These are phyloP conservation scores for Torulaspora pretoriensis DNA, from an alignment of 1,139 yeast species.

Conservation along the genomic window DNA sequence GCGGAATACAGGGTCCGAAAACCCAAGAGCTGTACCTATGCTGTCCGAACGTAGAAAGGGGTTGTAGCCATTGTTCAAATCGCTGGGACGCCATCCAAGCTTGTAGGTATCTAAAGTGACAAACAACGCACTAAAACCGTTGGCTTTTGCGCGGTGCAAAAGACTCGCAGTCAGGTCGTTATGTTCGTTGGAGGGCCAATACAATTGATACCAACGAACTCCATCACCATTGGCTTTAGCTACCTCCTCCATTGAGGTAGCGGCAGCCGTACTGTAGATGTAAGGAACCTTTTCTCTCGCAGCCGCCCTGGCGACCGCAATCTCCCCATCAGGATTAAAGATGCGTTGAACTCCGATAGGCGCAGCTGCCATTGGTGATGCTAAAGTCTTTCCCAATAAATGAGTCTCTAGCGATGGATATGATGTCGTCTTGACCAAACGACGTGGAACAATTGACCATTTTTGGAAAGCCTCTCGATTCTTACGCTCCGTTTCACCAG, in stretches of 20 bases:
- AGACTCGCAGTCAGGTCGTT: conserved; percentile 26
- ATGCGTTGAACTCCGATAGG: conserved; percentile 32
- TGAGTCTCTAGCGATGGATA: conserved; percentile 17
- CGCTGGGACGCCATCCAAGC: conserved; percentile 32
- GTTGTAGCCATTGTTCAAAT: conserved; percentile 27
- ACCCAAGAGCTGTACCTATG: conserved; percentile 28
- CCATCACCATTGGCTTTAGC: conserved; percentile 26
- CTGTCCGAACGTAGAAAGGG: conserved; percentile 26
- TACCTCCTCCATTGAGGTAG: conserved; percentile 27
- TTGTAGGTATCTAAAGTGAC: conserved; percentile 31
- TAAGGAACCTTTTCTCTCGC: conserved; percentile 26
- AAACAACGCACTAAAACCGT: conserved; percentile 27
- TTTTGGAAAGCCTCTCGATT: conserved; percentile 14
- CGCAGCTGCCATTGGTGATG: conserved; percentile 26
- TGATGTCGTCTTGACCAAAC: conserved; percentile 13
- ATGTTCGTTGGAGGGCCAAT: conserved; percentile 31
- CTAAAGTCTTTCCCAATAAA: conserved; percentile 21
- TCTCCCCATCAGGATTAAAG: conserved; percentile 29
- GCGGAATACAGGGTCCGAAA: conserved; percentile 28
- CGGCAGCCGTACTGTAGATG: conserved; percentile 29
- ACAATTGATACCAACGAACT: conserved; percentile 30
- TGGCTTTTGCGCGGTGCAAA: conserved; percentile 23
- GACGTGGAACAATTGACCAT: conserved; percentile 15
- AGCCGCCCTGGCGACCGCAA: conserved; percentile 29
- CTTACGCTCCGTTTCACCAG: conserved; percentile 14